phyloP scores from a whole-genome alignment of 179 eudicot genomes.

The Silene noctiflora region DNA sequence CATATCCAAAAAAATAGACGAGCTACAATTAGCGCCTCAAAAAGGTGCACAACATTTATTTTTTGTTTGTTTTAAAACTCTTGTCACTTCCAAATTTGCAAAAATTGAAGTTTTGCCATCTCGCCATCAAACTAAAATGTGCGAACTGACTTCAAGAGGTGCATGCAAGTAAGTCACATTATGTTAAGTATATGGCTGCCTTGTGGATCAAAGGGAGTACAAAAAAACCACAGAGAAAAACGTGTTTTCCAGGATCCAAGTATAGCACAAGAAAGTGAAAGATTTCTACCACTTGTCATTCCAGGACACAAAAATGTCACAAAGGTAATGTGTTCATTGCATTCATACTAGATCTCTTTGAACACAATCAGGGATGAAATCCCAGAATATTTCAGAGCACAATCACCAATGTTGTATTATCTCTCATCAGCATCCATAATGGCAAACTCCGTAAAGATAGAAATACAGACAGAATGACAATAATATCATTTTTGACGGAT shows the following conservation, averaged over 20 bases:
- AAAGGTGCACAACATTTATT: neutral
- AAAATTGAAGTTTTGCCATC: neutral
- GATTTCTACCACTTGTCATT: too few species aligned
- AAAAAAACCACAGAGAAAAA: neutral
- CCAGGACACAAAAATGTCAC: neutral
- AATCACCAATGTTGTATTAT: too few species aligned
- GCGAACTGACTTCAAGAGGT: neutral
- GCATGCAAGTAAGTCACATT: neutral
- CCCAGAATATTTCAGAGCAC: too few species aligned
- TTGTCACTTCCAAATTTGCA: neutral
- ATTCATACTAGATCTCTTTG: neutral
- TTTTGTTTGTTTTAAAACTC: neutral
- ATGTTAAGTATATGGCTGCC: neutral
- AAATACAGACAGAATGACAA: too few species aligned
- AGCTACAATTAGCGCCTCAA: neutral
- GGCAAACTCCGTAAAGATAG: too few species aligned
- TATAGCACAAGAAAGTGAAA: too few species aligned
- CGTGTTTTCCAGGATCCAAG: neutral
- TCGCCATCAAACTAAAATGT: neutral
- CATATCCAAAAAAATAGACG: slow-evolving; percentile 8
- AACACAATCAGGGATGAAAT: too few species aligned
- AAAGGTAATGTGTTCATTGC: neutral
- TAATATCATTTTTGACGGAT: too few species aligned
- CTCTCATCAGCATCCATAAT: too few species aligned
- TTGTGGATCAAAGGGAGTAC: neutral